Base-by-base conservation (phyloP, 169 alveolate genomes). In the Eimeria tenella region DNA sequence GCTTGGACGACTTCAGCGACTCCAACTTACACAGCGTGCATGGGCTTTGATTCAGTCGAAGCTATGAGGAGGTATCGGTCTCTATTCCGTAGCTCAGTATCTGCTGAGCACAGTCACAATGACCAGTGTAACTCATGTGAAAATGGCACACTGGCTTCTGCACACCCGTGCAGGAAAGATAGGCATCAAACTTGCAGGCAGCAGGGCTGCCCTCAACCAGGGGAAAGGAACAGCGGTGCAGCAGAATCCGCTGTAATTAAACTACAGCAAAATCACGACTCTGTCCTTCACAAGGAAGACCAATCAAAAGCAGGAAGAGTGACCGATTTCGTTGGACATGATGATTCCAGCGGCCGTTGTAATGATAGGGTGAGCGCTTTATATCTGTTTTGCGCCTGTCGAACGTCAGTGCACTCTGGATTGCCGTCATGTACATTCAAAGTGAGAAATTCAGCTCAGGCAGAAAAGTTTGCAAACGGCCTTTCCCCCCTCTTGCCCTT, bases 41-140 rank as follows among this genome's bases (percentile, higher is more conserved):
- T 15, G 73, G 58, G 89, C 89, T 21, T 81, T 56, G 89, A 81
- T 50, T 23, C 89, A 52, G 55, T 56, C 4, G 60, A 21, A 23
- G 58, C 89, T 53, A 65, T 55, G 21, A 25, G 55, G 31, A 21
- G 70, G 74, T 53, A 55, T n/a, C 21, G 56, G 60, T 11, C 58
- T 56, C 89, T 55, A 23, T 81, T 81, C 19, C 56, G 74, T 53
- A 81, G 58, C 56, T 25, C 89, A 53, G 23, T 56, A 21, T 81
- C 89, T 25, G 56, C 60, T 56, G 89, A 17, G 42, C 74, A 50
- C 74, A 23, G 89, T 25, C 89, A 68, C 56, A 56, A 55, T 23
- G 74, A 21, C 53, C 71, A 3, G 55, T 53, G 89, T 25, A 23
- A 17, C 21, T 81, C 89, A 55, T 42, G 11, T n/a, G 74, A 56